Evolutionary conservation across 2,329 filamentous ascomycete species (phyloP).

Genomic region (Podosphaera leucotricha): DNA sequence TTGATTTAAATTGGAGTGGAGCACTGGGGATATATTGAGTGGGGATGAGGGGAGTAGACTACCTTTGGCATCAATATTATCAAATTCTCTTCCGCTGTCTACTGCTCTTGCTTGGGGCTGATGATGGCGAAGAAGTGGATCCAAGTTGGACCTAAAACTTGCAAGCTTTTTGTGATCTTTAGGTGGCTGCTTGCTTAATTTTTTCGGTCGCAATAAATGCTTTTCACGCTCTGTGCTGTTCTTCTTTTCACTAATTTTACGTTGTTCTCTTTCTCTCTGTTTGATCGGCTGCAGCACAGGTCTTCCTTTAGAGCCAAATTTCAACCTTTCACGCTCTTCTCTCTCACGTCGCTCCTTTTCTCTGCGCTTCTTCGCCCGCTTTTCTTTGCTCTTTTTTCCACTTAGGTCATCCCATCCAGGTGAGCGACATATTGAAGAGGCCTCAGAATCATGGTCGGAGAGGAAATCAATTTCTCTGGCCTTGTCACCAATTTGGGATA

Average conservation of each 20-base stretch:
- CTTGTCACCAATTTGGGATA: too few species aligned
- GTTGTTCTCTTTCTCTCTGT: constrained; percentile 1
- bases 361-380: constrained; percentile 19
- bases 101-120: neutral
- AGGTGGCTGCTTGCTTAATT: constrained; percentile 12
- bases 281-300: too few species aligned
- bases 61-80: neutral
- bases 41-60: constrained; percentile 4
- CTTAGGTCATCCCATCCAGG: constrained; percentile 37
- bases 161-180: constrained; percentile 1
- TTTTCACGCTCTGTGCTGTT: constrained; percentile 12
- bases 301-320: constrained; percentile 4
- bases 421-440: constrained; percentile 30
- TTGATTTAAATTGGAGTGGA: neutral
- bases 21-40: neutral
- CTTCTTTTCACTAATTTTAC: constrained; percentile 18
- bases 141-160: neutral
- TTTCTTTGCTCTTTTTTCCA: constrained; percentile 22
- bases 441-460: constrained; percentile 8
- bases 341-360: constrained; percentile 20
- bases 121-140: neutral
- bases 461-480: too few species aligned
- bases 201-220: constrained; percentile 1
- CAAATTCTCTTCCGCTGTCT: too few species aligned
- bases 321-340: constrained; percentile 6